Evolutionary conservation across 2,329 filamentous ascomycete species (phyloP).

Genomic region (Exserohilum rostratum): DNA sequence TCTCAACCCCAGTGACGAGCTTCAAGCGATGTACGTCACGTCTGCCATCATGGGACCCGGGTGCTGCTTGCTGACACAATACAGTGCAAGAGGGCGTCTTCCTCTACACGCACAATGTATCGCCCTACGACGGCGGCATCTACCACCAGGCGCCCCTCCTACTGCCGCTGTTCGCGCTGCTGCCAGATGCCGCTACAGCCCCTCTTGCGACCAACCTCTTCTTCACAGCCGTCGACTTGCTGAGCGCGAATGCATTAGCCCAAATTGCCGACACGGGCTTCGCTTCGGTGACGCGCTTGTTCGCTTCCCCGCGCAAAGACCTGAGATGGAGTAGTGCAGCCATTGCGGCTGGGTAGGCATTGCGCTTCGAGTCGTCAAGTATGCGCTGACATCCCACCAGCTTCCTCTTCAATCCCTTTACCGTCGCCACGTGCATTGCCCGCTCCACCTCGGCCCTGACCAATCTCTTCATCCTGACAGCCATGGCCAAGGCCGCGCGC

Average conservation of each 20-base stretch:
- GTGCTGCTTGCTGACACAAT: conserved; percentile 10
- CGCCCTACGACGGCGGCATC: conserved; percentile 93
- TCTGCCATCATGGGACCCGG: background rate
- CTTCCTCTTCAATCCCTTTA: conserved; percentile 94
- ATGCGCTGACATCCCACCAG: conserved; percentile 53
- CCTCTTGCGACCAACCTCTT: conserved; percentile 79
- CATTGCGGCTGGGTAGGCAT: conserved; percentile 74
- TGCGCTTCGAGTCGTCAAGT: too few relatives aligned
- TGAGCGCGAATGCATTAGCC: conserved; percentile 79
- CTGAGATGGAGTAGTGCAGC: conserved; percentile 76
- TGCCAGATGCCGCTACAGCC: conserved; percentile 71
- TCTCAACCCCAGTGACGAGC: conserved; percentile 95
- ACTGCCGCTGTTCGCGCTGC: conserved; percentile 86
- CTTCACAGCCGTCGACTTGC: conserved; percentile 79
- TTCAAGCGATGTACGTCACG: conserved; percentile 82
- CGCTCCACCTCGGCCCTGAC: conserved; percentile 89
- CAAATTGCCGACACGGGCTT: conserved; percentile 83
- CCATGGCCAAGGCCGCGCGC: conserved; percentile 78
- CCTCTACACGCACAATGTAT: conserved; percentile 94
- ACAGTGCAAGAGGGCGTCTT: conserved; percentile 95
- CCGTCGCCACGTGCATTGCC: conserved; percentile 86
- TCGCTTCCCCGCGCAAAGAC: conserved; percentile 76
- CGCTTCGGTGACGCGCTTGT: conserved; percentile 73
- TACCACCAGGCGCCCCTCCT: conserved; percentile 80
- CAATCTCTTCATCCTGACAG: conserved; percentile 83